Base-by-base conservation (phyloP, 306 rosid genomes). In the Rubus parviflorus region DNA sequence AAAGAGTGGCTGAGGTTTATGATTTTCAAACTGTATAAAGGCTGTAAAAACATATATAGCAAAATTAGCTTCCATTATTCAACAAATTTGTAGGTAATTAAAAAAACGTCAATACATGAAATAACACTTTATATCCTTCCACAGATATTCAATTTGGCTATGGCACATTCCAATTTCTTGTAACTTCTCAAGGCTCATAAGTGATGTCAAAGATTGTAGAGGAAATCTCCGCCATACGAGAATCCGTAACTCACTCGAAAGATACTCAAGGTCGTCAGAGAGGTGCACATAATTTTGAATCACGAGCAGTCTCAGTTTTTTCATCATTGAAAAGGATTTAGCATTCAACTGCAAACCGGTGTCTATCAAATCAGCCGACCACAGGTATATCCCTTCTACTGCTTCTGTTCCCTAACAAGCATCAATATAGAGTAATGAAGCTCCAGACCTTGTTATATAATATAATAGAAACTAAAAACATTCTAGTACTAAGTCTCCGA, bases 221-320 rank as follows among this genome's bases (percentile, higher is more conserved):
- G 13, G 61, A 54, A 3, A 8, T 0, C 1, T n/a, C 61, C 3
- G 0, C 30, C 61, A n/a, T 0, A 6, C 0, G 2, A 54, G 25
- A n/a, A n/a, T 2, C 8, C 61, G 61, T n/a, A 54, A 54, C 13
- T 54, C 61, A 54, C 61, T 54, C 8, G 61, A n/a, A 54, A 54
- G 30, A 54, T n/a, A n/a, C 61, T n/a, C 5, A 1, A 54, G 25
- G 23, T 4, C 60, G 10, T n/a, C 60, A 7, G 25, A 54, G 4
- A 54, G 23, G 60, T 54, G 60, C 60, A 54, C 10, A 54, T 51
- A 1, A 7, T 1, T 0, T 30, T 30, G 35, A 30, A 30, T 30
- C 35, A 30, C 0, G 25, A 54, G 30, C 20, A 0, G 0, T 54
- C 13, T 54, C 61, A 54, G 8, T 19, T 7, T 54, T n/a, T 1